These are phyloP conservation scores for Xylariaceae sp. DNA, from an alignment of 2,329 filamentous ascomycete species.

Conservation along the genomic window DNA sequence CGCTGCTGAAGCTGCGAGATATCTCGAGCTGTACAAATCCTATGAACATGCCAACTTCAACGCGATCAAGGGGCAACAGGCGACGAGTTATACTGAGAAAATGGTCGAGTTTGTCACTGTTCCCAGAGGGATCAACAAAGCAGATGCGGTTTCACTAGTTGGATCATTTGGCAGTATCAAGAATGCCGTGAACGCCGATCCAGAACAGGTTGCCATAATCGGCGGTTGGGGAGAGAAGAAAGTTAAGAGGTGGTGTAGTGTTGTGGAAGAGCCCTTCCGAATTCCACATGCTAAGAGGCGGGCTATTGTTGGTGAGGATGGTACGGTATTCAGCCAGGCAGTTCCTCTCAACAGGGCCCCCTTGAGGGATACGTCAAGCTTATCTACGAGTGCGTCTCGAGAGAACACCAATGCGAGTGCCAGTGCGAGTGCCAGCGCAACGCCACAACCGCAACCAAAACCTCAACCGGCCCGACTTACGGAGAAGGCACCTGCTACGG, in stretches of 20 bases:
- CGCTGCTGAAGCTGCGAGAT: constrained; percentile 85
- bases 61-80: constrained; percentile 80
- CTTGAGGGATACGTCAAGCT: constrained; percentile 36
- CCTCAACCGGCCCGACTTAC: constrained; percentile 2
- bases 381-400: constrained; percentile 25
- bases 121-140: constrained; percentile 86
- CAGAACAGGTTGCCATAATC: constrained; percentile 80
- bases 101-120: constrained; percentile 90
- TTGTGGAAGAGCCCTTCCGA: constrained; percentile 80
- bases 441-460: constrained; percentile 16
- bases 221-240: constrained; percentile 95
- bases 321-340: constrained; percentile 34
- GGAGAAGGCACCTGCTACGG: constrained; percentile 1
- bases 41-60: constrained; percentile 79
- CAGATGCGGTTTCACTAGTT: constrained; percentile 84
- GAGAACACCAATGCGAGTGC: constrained; percentile 19
- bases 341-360: constrained; percentile 38
- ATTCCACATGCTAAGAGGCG: constrained; percentile 60
- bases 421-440: constrained; percentile 16
- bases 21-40: constrained; percentile 90
- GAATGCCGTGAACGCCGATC: constrained; percentile 79
- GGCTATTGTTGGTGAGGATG: constrained; percentile 26
- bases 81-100: constrained; percentile 76
- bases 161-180: constrained; percentile 86
- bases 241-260: constrained; percentile 76